Base-by-base conservation (phyloP, 2,329 filamentous ascomycete genomes). In the Westerdykella aurantiaca region DNA sequence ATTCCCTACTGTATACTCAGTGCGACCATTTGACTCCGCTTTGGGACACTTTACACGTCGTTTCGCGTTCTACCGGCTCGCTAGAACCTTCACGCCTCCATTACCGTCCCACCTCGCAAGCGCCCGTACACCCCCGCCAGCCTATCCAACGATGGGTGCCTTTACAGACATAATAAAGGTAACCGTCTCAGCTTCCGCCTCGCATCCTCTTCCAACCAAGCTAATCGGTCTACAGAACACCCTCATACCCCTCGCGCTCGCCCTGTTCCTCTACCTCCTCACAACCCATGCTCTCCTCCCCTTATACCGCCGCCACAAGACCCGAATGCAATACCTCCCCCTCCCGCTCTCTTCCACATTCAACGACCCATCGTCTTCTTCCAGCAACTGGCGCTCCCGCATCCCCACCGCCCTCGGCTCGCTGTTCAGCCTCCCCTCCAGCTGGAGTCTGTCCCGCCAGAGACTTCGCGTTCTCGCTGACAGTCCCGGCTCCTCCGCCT, bases 321-420 rank as follows among this genome's bases (percentile, higher is more conserved):
- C 58, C 45, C 67, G 68, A 55, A 73, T 73, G 61, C 68, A 73
- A 43, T 69, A 70, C 51, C 63, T 69, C 2, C 72, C 72, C 52
- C 61, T 73, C 34, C 59, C 68, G 33, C 37, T 49, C 52, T 38
- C 58, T 44, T 33, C 38, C 38, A 43, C 56, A 17, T 16, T 18
- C n/a, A 18, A 12, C n/a, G 9, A 9, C 10, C 10, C 17, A 12
- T 31, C 55, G 35, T 34, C 42, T 3, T 46, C 53, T 41, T 48
- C 56, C 9, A 31, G 51, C 7, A 51, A 51, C 29, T 64, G 56
- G 58, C 63, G 62, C 16, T 62, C 58, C 2, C 63, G 64, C 23
- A 49, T 71, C 33, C 60, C 65, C 11, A 58, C 66, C 47, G 58
- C 64, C 6, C 53, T 67, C 2, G 57, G 57, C 47, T 53, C 52